Base-by-base conservation (phyloP, 2,329 filamentous ascomycete species). In the Chaetomium strumarium region DNA sequence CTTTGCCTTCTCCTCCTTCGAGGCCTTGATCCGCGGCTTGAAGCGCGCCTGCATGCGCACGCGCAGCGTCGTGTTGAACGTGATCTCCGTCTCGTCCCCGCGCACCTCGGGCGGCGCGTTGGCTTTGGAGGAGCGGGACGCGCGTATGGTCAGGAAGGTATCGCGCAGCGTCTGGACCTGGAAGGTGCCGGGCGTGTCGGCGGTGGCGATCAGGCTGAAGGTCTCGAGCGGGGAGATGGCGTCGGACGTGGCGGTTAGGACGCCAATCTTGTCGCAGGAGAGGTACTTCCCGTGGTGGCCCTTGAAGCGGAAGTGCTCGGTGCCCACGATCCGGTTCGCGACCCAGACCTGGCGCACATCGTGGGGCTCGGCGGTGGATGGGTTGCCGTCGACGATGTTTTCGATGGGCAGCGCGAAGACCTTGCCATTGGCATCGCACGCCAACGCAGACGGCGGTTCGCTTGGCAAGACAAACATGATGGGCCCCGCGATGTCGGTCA, bases 321-420 rank as follows among this genome's bases (percentile, higher is more conserved):
- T 92, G 3, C 92, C 92, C 0, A 85, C 81, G 12, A 96, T 85
- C 60, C 80, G 81, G 62, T 87, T 95, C 55, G 88, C 90, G 59
- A 97, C 82, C 88, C 92, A 99, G 14, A 99, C 93, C 73, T 96
- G 91, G 55, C 92, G 78, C 55, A 97, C 91, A 68, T 97, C 91
- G 69, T 96, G 91, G 46, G 93, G 93, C 71, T 99, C 93, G 9
- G 92, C 90, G 5, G 84, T 96, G n/a, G 78, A 69, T 3, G 88
- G 80, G 66, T 95, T 86, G 24, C 77, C 83, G 52, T 96, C 91
- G 55, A 96, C 80, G 34, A 96, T 85, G 66, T 97, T 96, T 74
- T 95, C 90, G 46, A 99, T 74, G 13, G 78, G 73, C 61, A 87
- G 83, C 5, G 88, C 78, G 69, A 95, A 99, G 14, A 97, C 86